A percentile compares a stretch with the other conserved stretches of the same genome.
phyloP scores from a whole-genome alignment of 306 rosid genomes.

The Vigna reflexopilosa region DNA sequence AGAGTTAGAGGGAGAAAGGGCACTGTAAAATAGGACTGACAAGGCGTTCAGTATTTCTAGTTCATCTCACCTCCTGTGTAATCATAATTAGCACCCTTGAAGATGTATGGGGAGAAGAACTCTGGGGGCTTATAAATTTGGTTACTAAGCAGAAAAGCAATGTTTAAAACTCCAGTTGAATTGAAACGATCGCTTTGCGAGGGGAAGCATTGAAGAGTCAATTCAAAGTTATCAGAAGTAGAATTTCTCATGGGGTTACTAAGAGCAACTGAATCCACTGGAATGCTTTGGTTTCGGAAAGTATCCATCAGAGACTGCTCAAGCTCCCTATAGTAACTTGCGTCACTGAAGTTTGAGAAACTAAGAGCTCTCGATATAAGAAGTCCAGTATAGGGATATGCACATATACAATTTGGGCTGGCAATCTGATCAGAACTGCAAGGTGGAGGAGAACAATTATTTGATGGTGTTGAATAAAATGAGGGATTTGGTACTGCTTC shows the following conservation, averaged over 20 bases:
- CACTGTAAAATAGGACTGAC: slow-evolving; percentile 15
- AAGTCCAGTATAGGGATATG: slow-evolving; percentile 65
- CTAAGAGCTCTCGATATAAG: slow-evolving; percentile 63
- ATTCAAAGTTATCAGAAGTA: slow-evolving; percentile 46
- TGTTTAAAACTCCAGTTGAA: slow-evolving; percentile 47
- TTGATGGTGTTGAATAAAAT: slow-evolving; percentile 46
- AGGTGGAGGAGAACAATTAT: slow-evolving; percentile 44
- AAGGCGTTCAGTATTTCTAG: slow-evolving; percentile 22
- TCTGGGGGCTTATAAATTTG: slow-evolving; percentile 60
- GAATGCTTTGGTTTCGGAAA: slow-evolving; percentile 33
- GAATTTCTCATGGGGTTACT: slow-evolving; percentile 44
- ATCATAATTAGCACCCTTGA: slow-evolving; percentile 36
- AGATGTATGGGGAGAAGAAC: slow-evolving; percentile 61
- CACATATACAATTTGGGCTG: slow-evolving; percentile 79
- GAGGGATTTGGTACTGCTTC: slow-evolving; percentile 11
- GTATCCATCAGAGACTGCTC: slow-evolving; percentile 39
- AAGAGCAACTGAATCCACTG: slow-evolving; percentile 69
- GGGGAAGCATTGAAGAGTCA: slow-evolving; percentile 66
- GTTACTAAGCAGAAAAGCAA: slow-evolving; percentile 65
- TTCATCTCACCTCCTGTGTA: slow-evolving; percentile 51
- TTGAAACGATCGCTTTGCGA: slow-evolving; percentile 59
- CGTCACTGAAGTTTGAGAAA: slow-evolving; percentile 50
- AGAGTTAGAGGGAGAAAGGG: slow-evolving; percentile 39
- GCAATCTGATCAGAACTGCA: slow-evolving; percentile 54
- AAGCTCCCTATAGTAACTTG: slow-evolving; percentile 47